These are phyloP conservation scores for Solanum megistacrolobum DNA, from an alignment of 257 asterid species.

Conservation along the genomic window DNA sequence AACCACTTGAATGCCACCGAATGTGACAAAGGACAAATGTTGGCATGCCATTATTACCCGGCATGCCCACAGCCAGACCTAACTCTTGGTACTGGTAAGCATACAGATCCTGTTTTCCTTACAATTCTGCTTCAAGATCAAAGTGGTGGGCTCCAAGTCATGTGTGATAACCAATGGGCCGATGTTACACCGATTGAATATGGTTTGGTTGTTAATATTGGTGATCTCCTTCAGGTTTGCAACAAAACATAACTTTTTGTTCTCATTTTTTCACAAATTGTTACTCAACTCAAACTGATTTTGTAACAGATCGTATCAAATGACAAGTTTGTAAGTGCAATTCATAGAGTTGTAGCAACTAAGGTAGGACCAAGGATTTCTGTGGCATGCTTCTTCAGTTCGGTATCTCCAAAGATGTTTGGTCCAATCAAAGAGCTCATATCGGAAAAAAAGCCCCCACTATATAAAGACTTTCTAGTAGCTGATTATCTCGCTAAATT, in stretches of 20 bases:
- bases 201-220: slow-evolving; percentile 50
- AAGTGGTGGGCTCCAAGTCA: slow-evolving; percentile 56
- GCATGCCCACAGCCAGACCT: slow-evolving; percentile 65
- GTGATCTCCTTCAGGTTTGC: slow-evolving; percentile 59
- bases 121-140: slow-evolving; percentile 61
- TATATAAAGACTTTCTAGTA: slow-evolving; percentile 41
- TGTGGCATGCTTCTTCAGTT: slow-evolving; percentile 40
- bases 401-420: slow-evolving; percentile 16
- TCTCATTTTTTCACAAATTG: background rate
- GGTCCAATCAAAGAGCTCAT: slow-evolving; percentile 45
- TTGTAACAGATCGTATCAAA: slow-evolving; percentile 38
- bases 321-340: slow-evolving; percentile 48
- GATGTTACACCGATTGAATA: slow-evolving; percentile 40
- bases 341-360: slow-evolving; percentile 54
- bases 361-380: slow-evolving; percentile 50
- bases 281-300: background rate
- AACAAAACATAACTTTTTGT: background rate
- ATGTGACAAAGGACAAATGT: slow-evolving; percentile 23
- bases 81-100: slow-evolving; percentile 47
- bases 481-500: slow-evolving; percentile 26
- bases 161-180: slow-evolving; percentile 37
- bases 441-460: slow-evolving; percentile 21
- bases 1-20: slow-evolving; percentile 25
- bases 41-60: slow-evolving; percentile 50
- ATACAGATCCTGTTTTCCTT: slow-evolving; percentile 50